A percentile compares a stretch with the other conserved stretches of the same genome.
phyloP scores from a whole-genome alignment of 805 yeast genomes.

The Saccharomyces kudriavzevii region DNA sequence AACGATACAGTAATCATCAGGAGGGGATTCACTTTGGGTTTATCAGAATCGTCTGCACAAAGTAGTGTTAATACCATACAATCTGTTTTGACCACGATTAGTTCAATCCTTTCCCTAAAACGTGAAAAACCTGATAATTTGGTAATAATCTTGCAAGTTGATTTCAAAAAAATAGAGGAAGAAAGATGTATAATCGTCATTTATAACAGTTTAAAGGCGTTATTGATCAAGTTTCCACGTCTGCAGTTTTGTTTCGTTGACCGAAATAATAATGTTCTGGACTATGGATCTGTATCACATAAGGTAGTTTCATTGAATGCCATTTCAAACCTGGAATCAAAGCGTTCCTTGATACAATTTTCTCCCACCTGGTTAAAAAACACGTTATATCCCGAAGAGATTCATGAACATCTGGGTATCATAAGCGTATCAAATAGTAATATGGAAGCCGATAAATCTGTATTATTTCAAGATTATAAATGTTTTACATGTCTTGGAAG shows the following conservation, averaged over 20 bases:
- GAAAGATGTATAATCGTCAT: constrained; percentile 7
- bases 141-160: constrained; percentile 24
- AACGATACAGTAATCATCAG: constrained; percentile 18
- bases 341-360: constrained; percentile 5
- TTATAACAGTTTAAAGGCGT: constrained; percentile 21
- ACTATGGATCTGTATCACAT: constrained; percentile 1
- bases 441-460: constrained; percentile 20
- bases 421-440: constrained; percentile 20
- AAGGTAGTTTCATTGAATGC: neutral
- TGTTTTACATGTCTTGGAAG: constrained; percentile 13
- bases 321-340: neutral
- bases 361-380: constrained; percentile 13
- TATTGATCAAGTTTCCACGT: constrained; percentile 11
- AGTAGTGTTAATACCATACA: constrained; percentile 7
- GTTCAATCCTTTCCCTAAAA: constrained; percentile 25
- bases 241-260: constrained; percentile 20
- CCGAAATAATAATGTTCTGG: constrained; percentile 11
- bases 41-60: neutral
- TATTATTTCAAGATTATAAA: constrained; percentile 19
- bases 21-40: constrained; percentile 13
- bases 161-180: constrained; percentile 11
- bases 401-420: constrained; percentile 12
- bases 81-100: constrained; percentile 21
- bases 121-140: constrained; percentile 21
- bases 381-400: constrained; percentile 5